Evolutionary conservation across 805 yeast species (phyloP).

Genomic region (Alloascoidea hylecoeti): DNA sequence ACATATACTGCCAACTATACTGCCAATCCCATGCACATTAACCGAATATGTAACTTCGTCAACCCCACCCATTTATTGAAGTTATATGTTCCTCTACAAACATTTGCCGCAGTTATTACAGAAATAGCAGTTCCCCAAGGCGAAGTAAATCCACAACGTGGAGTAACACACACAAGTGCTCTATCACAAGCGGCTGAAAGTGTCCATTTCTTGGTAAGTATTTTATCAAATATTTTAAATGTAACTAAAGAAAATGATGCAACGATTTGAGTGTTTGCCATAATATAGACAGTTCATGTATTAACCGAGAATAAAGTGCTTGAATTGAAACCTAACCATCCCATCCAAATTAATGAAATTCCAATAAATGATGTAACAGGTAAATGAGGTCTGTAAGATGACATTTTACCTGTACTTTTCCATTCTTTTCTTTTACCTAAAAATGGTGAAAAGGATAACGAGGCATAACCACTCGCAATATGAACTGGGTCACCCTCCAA

Average conservation of each 20-base stretch:
- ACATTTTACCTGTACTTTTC: conserved; percentile 15
- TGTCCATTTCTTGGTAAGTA: conserved; percentile 25
- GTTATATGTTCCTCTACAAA: conserved; percentile 21
- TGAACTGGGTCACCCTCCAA: conserved; percentile 39
- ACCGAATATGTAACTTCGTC: conserved; percentile 32
- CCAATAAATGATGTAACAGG: conserved; percentile 25
- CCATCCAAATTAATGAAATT: conserved; percentile 30
- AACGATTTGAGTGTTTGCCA: conserved; percentile 35
- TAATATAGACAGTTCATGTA: conserved; percentile 31
- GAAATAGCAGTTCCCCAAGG: conserved; percentile 33
- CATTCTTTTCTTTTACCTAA: conserved; percentile 27
- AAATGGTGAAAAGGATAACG: conserved; percentile 26
- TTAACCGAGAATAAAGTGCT: conserved; percentile 27
- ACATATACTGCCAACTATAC: conserved; percentile 27
- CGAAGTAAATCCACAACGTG: conserved; percentile 29
- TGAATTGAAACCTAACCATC: conserved; percentile 35
- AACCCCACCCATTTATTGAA: conserved; percentile 25
- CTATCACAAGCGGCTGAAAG: conserved; percentile 30
- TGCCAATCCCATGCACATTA: conserved; percentile 32
- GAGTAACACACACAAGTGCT: conserved; percentile 30
- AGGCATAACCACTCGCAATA: conserved; percentile 27
- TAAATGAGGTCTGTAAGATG: conserved; percentile 21
- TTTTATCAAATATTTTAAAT: conserved; percentile 27
- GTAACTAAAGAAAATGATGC: conserved; percentile 31
- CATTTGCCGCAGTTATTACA: conserved; percentile 22